Evolutionary conservation across 805 yeast genomes (phyloP).

Genomic region (Jamesozyma piceae): DNA sequence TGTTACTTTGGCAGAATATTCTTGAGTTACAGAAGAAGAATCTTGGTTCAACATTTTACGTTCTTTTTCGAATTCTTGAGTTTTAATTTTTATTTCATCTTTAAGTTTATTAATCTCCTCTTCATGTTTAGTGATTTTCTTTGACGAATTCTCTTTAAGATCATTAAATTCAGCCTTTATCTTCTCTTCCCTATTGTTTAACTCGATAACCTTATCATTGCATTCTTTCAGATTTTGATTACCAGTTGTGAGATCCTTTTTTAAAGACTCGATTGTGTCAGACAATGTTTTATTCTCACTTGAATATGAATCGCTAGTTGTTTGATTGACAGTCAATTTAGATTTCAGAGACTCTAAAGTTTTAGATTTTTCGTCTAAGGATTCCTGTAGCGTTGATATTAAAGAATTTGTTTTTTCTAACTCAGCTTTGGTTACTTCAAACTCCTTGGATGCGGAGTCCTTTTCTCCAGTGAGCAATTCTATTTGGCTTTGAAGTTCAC

Average conservation of each 20-base stretch:
- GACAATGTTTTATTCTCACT: neutral
- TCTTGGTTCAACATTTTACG: slow-evolving; percentile 38
- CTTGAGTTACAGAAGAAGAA: slow-evolving; percentile 42
- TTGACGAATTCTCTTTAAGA: neutral
- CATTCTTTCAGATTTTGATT: neutral
- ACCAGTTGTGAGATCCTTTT: neutral
- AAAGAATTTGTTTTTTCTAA: neutral
- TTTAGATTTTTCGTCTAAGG: neutral
- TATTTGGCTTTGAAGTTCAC: neutral
- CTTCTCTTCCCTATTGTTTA: neutral
- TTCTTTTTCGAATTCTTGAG: slow-evolving; percentile 42
- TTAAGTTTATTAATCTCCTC: slow-evolving; percentile 26
- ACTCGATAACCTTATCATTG: neutral
- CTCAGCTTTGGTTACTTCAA: neutral
- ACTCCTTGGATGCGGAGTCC: neutral
- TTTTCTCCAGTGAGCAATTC: neutral
- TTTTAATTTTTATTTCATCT: slow-evolving; percentile 31
- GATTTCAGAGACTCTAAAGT: neutral
- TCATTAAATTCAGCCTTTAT: neutral
- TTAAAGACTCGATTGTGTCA: neutral
- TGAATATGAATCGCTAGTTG: neutral
- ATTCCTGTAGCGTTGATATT: neutral
- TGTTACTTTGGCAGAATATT: slow-evolving; percentile 39
- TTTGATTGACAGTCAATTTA: neutral
- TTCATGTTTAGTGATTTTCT: neutral